Base-by-base conservation (phyloP, 2,329 filamentous ascomycete species). In the Curvularia spicifera region DNA sequence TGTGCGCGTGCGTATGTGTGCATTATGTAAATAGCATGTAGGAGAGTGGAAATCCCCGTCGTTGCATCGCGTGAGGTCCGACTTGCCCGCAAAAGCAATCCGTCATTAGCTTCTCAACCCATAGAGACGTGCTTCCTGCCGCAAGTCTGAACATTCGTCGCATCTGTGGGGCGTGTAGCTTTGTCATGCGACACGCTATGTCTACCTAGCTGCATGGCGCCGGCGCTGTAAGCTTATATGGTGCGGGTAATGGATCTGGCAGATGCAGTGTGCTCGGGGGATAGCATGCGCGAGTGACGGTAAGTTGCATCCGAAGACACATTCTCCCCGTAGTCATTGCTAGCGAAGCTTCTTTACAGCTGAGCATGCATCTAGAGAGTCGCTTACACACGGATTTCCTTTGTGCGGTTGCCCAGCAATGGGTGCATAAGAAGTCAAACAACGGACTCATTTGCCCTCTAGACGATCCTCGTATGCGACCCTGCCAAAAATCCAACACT, bases 401-500 rank as follows among this genome's bases (percentile, higher is more conserved):
- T 28, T 51, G 51, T 47, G 31, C 51, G 43, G 18, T 48, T 46
- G 61, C 49, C 50, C 44, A 59, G 59, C 18, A 43, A 56, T 43
- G 42, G 31, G 56, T 65, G 61, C 63, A 60, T 49, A 31, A 53
- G n/a, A 59, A 51, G 53, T 68, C 67, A 66, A 72, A 67, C 69
- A 65, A 48, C 69, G 66, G 70, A 68, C 70, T 68, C 61, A 57
- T 53, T 45, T 64, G 65, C 67, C 63, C 56, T 53, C 51, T 26
- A 69, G 63, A 56, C 63, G 67, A 68, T 68, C 61, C 42, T 44
- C 42, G 15, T 24, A 69, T 62, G 58, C 61, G 67, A 68, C 65
- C 60, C 53, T 62, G 56, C 53, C 53, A 61, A 60, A 57, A 37
- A 37, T 61, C 58, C 54, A 52, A 60, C 53, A 52, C 64, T 63